Percentiles rank a stretch among this genome's conserved stretches.
Evolutionary conservation across 1,284 basidiomycete species (phyloP).

Genomic region (Psilocybe mexicana): DNA sequence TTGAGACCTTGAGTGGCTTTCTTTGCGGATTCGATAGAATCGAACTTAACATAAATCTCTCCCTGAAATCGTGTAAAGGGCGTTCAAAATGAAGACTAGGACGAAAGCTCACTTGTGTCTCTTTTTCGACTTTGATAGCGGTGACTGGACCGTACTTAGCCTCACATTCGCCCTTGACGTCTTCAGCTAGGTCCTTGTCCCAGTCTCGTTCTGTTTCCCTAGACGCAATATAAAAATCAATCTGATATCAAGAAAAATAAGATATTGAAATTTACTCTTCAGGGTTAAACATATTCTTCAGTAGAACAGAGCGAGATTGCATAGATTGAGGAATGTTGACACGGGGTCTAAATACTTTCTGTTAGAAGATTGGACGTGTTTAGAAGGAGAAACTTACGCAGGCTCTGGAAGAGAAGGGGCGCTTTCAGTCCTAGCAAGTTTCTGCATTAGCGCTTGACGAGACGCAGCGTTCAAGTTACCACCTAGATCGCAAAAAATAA

Average conservation of each 20-base stretch:
- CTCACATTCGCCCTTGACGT: slow-evolving; percentile 94
- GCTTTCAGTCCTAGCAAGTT: slow-evolving; percentile 91
- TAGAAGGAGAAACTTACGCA: slow-evolving; percentile 45
- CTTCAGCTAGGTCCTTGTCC: slow-evolving; percentile 95
- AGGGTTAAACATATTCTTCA: slow-evolving; percentile 97
- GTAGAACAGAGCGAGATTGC: slow-evolving; percentile 81
- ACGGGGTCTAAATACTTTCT: slow-evolving; percentile 44
- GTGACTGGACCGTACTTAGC: slow-evolving; percentile 87
- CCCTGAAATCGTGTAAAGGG: slow-evolving; percentile 56
- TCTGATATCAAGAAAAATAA: background rate
- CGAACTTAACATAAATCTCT: slow-evolving; percentile 96
- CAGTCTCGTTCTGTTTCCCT: slow-evolving; percentile 96
- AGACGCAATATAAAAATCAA: slow-evolving; percentile 13
- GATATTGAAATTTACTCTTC: slow-evolving; percentile 71
- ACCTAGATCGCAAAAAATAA: slow-evolving; percentile 43
- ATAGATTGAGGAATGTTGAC: slow-evolving; percentile 76
- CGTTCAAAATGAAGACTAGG: background rate
- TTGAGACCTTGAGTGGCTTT: slow-evolving; percentile 88
- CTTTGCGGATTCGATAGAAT: slow-evolving; percentile 75
- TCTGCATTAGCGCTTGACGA: slow-evolving; percentile 98
- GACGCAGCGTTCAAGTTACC: slow-evolving; percentile 94
- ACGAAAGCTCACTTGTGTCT: slow-evolving; percentile 71
- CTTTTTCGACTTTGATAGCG: slow-evolving; percentile 91
- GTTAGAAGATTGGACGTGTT: slow-evolving; percentile 13
- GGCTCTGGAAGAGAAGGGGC: slow-evolving; percentile 56